These are phyloP conservation scores for Marchantia polymorpha DNA, from an alignment of 225 moss, liverwort and hornwort species.

Conservation along the genomic window DNA sequence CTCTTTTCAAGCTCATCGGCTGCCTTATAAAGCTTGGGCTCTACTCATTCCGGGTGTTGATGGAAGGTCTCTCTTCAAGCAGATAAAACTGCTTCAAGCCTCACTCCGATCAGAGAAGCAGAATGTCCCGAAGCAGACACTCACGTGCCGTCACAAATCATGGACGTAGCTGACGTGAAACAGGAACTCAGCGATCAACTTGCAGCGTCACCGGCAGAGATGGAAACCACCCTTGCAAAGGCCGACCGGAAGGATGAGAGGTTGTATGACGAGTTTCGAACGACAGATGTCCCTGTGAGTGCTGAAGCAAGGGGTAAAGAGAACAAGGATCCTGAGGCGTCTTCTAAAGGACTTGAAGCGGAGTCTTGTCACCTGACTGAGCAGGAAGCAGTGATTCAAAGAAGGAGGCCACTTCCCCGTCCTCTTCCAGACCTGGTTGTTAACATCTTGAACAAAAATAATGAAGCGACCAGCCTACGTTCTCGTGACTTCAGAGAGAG, in stretches of 20 bases:
- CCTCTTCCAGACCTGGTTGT: slow-evolving; percentile 38
- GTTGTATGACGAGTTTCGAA: not conserved
- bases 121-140: slow-evolving; percentile 17
- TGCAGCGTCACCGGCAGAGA: not conserved
- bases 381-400: not conserved
- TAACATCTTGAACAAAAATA: slow-evolving; percentile 9
- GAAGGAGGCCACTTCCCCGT: slow-evolving; percentile 26
- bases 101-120: slow-evolving; percentile 28
- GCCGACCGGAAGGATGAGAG: not conserved
- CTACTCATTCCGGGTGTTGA: slow-evolving; percentile 24
- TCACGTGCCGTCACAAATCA: not conserved
- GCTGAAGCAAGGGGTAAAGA: slow-evolving; percentile 25
- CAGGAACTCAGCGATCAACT: not conserved
- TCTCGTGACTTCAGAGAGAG: not conserved
- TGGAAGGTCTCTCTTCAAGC: slow-evolving; percentile 32
- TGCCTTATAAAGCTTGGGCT: slow-evolving; percentile 23
- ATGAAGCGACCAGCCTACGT: not conserved
- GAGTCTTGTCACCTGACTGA: not conserved
- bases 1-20: slow-evolving; percentile 5
- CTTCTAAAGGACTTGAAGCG: not conserved
- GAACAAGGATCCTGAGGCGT: slow-evolving; percentile 19
- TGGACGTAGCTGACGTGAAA: not conserved
- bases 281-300: not conserved
- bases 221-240: not conserved
- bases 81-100: slow-evolving; percentile 25